Conservation (phyloP, 345 rosid genomes). For the Toxicodendron radicans region DNA sequence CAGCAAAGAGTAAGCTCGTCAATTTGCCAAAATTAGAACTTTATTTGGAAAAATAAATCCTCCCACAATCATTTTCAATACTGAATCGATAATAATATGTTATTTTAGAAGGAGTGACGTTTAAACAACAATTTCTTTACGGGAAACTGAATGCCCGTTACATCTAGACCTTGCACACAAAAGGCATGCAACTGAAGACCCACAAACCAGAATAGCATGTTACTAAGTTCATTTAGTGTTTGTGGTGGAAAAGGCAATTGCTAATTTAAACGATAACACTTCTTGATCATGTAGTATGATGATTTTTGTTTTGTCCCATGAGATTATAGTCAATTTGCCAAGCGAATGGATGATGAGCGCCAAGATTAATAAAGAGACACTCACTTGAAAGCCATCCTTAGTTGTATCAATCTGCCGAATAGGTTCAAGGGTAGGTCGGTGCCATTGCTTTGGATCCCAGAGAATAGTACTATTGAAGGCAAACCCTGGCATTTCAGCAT, state of each 20-base stretch:
- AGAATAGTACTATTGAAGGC: constrained; percentile 69
- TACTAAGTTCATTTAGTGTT: background rate
- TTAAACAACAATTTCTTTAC: background rate
- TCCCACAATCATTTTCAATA: background rate
- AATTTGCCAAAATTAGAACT: background rate
- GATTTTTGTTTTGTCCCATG: background rate
- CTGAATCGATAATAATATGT: no score
- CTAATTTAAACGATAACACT: background rate
- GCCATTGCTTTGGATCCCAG: constrained; percentile 71
- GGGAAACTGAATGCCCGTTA: background rate
- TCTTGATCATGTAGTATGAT: background rate
- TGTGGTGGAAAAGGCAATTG: background rate
- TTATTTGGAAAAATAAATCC: background rate
- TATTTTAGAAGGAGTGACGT: no score
- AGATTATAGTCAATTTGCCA: background rate
- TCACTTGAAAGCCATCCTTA: constrained; percentile 50
- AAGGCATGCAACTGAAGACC: background rate
- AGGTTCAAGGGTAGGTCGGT: constrained; percentile 49
- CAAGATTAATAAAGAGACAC: constrained; percentile 16
- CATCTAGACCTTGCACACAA: background rate
- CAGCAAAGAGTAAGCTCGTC: background rate
- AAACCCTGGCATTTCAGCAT: constrained; percentile 56
- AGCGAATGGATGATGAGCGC: background rate
- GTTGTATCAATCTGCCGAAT: constrained; percentile 51
- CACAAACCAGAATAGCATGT: background rate